Conservation (phyloP, 2,329 filamentous ascomycete genomes). For the Fusarium concolor region DNA sequence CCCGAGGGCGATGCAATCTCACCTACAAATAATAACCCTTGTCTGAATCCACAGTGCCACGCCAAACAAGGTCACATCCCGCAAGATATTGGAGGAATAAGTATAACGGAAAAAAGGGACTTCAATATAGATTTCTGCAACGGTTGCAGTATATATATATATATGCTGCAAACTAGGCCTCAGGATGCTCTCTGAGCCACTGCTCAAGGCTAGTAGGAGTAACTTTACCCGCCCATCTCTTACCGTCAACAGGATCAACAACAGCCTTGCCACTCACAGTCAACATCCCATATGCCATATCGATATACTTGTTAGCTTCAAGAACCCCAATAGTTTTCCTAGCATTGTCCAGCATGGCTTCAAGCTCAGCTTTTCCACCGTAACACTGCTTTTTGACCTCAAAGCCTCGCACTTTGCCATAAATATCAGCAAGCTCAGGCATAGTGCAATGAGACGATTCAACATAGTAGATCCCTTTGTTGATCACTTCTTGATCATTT, state of each 20-base stretch:
- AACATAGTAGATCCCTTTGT: background rate
- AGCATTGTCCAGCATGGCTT: background rate
- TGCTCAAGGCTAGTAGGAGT: background rate
- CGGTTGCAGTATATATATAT: too few relatives aligned
- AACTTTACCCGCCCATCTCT: background rate
- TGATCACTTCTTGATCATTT: background rate
- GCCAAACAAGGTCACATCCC: too few relatives aligned
- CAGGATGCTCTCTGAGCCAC: background rate
- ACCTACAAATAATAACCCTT: too few relatives aligned
- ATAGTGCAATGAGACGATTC: background rate
- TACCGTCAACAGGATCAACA: background rate
- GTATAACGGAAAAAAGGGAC: too few relatives aligned
- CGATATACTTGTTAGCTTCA: background rate
- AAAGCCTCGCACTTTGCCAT: background rate
- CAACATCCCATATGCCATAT: constrained; percentile 4
- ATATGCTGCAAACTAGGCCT: background rate
- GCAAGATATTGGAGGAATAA: too few relatives aligned
- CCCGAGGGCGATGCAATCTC: too few relatives aligned
- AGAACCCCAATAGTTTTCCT: background rate
- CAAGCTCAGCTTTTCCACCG: background rate
- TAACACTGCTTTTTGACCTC: constrained; percentile 1
- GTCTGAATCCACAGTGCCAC: too few relatives aligned
- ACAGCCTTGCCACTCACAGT: background rate
- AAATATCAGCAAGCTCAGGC: background rate
- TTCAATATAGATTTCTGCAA: too few relatives aligned